Percentiles rank a stretch among this genome's conserved stretches.
Evolutionary conservation across 306 rosid species (phyloP).

Genomic region (Trifolium subterraneum): DNA sequence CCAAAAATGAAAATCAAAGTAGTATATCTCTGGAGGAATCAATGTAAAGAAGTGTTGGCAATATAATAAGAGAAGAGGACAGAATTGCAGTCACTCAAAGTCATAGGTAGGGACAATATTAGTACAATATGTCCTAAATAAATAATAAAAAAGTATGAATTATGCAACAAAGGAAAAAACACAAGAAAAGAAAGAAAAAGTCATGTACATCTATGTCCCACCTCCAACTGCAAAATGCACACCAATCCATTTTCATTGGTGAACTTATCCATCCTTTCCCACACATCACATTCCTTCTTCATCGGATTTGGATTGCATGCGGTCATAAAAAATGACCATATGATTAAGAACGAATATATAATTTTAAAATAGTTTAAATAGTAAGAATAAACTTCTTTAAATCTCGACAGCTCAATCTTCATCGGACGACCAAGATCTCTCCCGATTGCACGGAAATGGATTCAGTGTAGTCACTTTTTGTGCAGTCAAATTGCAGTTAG

Average conservation of each 20-base stretch:
- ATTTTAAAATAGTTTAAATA: no score
- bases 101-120: constrained; percentile 37
- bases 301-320: neutral
- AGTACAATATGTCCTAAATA: neutral
- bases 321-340: no score
- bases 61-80: constrained; percentile 29
- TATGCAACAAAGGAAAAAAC: constrained; percentile 4
- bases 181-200: constrained; percentile 38
- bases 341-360: no score
- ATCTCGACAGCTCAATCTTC: no score
- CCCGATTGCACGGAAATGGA: no score
- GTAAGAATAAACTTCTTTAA: no score
- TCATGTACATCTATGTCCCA: constrained; percentile 44
- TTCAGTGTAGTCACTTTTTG: no score
- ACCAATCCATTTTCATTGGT: constrained; percentile 56
- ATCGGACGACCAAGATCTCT: no score
- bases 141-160: neutral
- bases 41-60: neutral
- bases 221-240: constrained; percentile 61
- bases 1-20: no score
- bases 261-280: neutral
- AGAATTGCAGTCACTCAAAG: constrained; percentile 33
- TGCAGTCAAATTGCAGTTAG: no score
- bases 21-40: neutral
- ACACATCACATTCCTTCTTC: neutral